phyloP scores from a whole-genome alignment of 371 early-diverging fungal genomes.

The Apophysomyces variabilis region DNA sequence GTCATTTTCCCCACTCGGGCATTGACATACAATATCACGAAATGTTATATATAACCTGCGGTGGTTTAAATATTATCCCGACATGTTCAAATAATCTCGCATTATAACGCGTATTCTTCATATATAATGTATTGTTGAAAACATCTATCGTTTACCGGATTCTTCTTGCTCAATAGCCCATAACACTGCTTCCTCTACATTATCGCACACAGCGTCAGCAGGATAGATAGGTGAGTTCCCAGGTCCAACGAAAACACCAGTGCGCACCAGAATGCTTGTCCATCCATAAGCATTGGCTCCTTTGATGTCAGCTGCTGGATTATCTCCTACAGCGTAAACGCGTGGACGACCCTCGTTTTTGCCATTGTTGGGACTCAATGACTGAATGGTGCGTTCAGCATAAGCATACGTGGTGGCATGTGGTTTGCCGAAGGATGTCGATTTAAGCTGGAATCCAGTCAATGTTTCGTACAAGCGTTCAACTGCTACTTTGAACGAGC shows the following conservation, averaged over 20 bases:
- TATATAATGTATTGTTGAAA: neutral
- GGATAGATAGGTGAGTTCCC: slow-evolving; percentile 62
- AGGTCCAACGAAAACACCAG: slow-evolving; percentile 75
- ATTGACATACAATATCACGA: neutral
- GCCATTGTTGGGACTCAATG: slow-evolving; percentile 17
- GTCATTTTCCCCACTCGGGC: neutral
- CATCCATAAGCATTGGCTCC: slow-evolving; percentile 88
- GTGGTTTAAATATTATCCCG: too few relatives aligned
- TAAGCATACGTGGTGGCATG: slow-evolving; percentile 73
- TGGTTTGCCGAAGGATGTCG: slow-evolving; percentile 87
- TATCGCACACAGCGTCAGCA: slow-evolving; percentile 63
- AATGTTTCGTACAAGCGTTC: slow-evolving; percentile 52
- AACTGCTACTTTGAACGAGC: slow-evolving; percentile 74
- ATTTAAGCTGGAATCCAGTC: slow-evolving; percentile 54
- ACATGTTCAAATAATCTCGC: too few relatives aligned
- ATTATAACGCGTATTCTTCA: neutral
- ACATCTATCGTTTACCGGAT: neutral
- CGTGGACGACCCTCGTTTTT: slow-evolving; percentile 22
- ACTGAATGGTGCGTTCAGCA: slow-evolving; percentile 61
- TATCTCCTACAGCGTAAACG: slow-evolving; percentile 77
- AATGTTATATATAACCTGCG: neutral
- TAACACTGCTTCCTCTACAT: slow-evolving; percentile 80
- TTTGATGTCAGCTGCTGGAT: slow-evolving; percentile 76
- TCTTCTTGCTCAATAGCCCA: slow-evolving; percentile 50
- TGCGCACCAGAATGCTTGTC: slow-evolving; percentile 79